Base-by-base conservation (phyloP, 1,139 yeast genomes). In the Ogataea hybrid region DNA sequence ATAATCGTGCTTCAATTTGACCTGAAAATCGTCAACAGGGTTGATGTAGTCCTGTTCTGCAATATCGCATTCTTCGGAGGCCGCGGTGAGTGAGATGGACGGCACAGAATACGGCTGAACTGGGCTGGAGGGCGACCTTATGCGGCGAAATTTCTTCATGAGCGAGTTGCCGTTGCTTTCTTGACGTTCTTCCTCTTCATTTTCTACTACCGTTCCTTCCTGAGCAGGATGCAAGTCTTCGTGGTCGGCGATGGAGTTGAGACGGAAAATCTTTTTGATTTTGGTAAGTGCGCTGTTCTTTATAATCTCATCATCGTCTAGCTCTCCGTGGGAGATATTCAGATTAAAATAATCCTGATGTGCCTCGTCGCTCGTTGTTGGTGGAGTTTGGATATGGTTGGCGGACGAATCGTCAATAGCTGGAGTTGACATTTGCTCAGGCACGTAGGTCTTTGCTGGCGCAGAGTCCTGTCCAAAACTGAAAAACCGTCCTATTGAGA, bases 21-120 rank as follows among this genome's bases (percentile, higher is more conserved):
- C 56, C n/a, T 67, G 62, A 42, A 63, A 64, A 17, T 67, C 66
- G 22, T 63, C 53, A 7, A 64, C 54, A 2, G 65, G 62, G 37
- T 61, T 55, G 12, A 62, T 55, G 32, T 44, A 43, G 23, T 48
- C 44, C 30, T 51, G 52, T n/a, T 51, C 54, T 0, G 50, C 43
- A 18, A 56, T 46, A 35, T 56, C 58, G 25, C 48, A 43, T 39
- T 56, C 58, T 12, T 44, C 52, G 6, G 43, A 30, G 11, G 50
- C 48, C 11, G 35, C 18, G 7, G 42, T 32, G 9, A 43, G 33
- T 7, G 39, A 23, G n/a, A 39, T 23, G 16, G 23, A 35, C 3
- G 50, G 42, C 14, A 37, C 33, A 20, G 39, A 39, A 16, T 47
- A 36, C 22, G 42, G 34, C 12, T 43, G 21, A 3, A 49, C 49